Percentiles rank a stretch among this genome's conserved stretches.
Conservation (phyloP, 306 rosid genomes). For the Ceratonia siliqua region DNA sequence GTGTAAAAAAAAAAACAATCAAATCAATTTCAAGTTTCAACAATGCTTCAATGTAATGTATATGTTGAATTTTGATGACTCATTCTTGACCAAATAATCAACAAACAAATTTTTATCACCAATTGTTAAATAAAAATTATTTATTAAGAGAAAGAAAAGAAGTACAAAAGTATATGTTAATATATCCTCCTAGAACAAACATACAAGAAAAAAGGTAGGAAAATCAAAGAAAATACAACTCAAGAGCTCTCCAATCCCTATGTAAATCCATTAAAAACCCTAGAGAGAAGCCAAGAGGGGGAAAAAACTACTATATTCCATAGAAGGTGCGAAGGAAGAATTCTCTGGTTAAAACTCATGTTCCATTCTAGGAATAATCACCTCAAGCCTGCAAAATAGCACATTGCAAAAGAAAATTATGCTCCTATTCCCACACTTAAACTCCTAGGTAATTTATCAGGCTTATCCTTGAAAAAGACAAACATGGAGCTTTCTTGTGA, state of each 20-base stretch:
- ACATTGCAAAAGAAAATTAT: too few species aligned
- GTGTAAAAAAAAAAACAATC: background rate
- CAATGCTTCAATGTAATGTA: background rate
- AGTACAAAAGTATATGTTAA: background rate
- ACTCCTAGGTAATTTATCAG: background rate
- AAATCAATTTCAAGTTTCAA: background rate
- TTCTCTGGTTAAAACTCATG: too few species aligned
- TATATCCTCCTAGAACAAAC: background rate
- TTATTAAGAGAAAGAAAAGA: background rate
- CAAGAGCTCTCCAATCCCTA: too few species aligned
- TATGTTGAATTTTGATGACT: background rate
- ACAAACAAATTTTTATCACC: background rate
- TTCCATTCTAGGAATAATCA: too few species aligned
- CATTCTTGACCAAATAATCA: background rate
- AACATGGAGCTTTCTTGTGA: slow-evolving; percentile 76
- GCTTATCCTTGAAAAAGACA: slow-evolving; percentile 45
- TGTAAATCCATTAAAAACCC: too few species aligned
- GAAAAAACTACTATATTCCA: too few species aligned
- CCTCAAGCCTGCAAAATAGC: too few species aligned
- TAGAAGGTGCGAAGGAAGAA: too few species aligned
- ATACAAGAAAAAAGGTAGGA: background rate
- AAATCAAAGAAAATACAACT: too few species aligned
- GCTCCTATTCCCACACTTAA: too few species aligned
- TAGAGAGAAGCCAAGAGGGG: too few species aligned
- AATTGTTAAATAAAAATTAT: background rate